Conservation (phyloP, 306 rosid genomes). For the apple (Malus domestica) region ASM211411v1 NC_041803.1:6758001-6758500, state of each 20-base stretch:
- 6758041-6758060: conserved; percentile 6
- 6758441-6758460: background rate
- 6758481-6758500: background rate
- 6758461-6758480: background rate
- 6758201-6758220: conserved; percentile 13
- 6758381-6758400: background rate
- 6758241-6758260: background rate
- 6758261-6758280: background rate
- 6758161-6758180: conserved; percentile 1
- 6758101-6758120: background rate
- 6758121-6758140: conserved; percentile 2
- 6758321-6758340: too few relatives aligned
- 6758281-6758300: background rate
- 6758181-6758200: background rate
- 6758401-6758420: background rate
- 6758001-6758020: conserved; percentile 24
- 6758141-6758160: background rate
- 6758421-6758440: background rate
- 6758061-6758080: conserved; percentile 37
- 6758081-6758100: conserved; percentile 17
- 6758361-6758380: background rate
- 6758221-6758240: conserved; percentile 3
- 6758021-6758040: conserved; percentile 11
- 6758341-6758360: background rate
- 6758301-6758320: background rate